These are phyloP conservation scores for Talaromyces wortmannii DNA, from an alignment of 495 filamentous ascomycete genomes.

Conservation along the genomic window DNA sequence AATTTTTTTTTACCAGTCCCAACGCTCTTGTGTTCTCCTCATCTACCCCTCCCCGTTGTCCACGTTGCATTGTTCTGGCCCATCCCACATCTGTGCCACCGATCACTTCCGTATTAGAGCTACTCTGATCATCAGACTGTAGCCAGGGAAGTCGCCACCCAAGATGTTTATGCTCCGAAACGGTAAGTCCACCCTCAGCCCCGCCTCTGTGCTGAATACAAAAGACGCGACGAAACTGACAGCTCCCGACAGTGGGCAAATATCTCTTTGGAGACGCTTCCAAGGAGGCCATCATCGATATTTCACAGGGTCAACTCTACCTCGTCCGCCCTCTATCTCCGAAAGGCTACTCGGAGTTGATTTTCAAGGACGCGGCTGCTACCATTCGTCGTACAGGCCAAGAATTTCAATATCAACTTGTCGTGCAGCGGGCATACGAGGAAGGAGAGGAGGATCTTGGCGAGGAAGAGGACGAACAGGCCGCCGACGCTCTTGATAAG, in stretches of 20 bases:
- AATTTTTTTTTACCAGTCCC: neutral
- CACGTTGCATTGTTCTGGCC: too few relatives aligned
- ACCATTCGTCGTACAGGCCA: constrained; percentile 87
- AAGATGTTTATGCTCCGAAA: constrained; percentile 71
- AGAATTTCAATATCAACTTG: constrained; percentile 94
- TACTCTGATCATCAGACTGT: constrained; percentile 2
- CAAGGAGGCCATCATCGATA: constrained; percentile 90
- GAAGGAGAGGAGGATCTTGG: constrained; percentile 91
- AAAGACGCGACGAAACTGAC: constrained; percentile 9
- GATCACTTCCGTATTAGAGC: neutral
- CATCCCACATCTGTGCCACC: neutral
- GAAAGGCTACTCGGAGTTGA: constrained; percentile 96
- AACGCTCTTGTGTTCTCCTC: neutral
- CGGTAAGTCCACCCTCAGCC: constrained; percentile 38
- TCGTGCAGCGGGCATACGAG: constrained; percentile 92
- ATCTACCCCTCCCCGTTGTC: neutral
- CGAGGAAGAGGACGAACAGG: constrained; percentile 80
- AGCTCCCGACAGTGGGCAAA: constrained; percentile 62
- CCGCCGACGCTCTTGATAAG: constrained; percentile 63
- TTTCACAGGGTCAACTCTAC: constrained; percentile 92
- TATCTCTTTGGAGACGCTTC: constrained; percentile 86
- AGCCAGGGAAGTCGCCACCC: constrained; percentile 26
- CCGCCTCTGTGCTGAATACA: constrained; percentile 9
- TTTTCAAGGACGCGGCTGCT: constrained; percentile 94
- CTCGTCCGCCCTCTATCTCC: constrained; percentile 91